These are phyloP conservation scores for Xanthoparmelia taractica DNA, from an alignment of 495 filamentous ascomycete species.

Conservation along the genomic window DNA sequence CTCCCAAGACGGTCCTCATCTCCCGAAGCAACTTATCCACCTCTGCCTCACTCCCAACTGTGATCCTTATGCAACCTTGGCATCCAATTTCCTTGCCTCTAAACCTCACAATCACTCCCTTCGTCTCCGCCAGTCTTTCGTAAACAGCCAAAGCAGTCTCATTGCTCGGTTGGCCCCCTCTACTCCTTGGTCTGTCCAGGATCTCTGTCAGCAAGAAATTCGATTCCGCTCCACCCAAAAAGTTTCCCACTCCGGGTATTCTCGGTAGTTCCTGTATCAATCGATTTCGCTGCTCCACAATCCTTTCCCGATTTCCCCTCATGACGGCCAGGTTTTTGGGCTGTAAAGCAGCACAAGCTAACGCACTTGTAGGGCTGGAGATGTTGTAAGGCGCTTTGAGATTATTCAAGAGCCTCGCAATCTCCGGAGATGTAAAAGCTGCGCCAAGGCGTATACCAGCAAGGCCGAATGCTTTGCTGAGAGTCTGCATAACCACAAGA, in stretches of 20 bases:
- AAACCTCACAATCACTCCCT: slow-evolving; percentile 88
- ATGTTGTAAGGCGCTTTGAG: slow-evolving; percentile 96
- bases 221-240: slow-evolving; percentile 69
- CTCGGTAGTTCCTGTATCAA: slow-evolving; percentile 63
- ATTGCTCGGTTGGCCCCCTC: slow-evolving; percentile 68
- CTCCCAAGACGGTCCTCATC: slow-evolving; percentile 52
- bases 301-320: slow-evolving; percentile 54
- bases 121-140: slow-evolving; percentile 73
- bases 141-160: slow-evolving; percentile 68
- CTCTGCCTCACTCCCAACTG: slow-evolving; percentile 84
- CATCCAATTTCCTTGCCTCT: slow-evolving; percentile 88
- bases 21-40: slow-evolving; percentile 68
- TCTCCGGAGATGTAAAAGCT: slow-evolving; percentile 61
- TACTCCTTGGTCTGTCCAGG: slow-evolving; percentile 49
- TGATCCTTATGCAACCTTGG: slow-evolving; percentile 79
- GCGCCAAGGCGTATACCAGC: slow-evolving; percentile 79
- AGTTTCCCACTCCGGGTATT: slow-evolving; percentile 70
- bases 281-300: slow-evolving; percentile 69
- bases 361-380: slow-evolving; percentile 71
- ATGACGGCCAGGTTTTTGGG: slow-evolving; percentile 60
- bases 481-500: slow-evolving; percentile 93
- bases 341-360: slow-evolving; percentile 66
- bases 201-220: slow-evolving; percentile 93
- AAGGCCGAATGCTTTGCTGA: slow-evolving; percentile 92
- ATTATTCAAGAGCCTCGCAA: slow-evolving; percentile 70